Base-by-base conservation (phyloP, 192 early-diverging fungal species). In the Coemansia sp. region DNA sequence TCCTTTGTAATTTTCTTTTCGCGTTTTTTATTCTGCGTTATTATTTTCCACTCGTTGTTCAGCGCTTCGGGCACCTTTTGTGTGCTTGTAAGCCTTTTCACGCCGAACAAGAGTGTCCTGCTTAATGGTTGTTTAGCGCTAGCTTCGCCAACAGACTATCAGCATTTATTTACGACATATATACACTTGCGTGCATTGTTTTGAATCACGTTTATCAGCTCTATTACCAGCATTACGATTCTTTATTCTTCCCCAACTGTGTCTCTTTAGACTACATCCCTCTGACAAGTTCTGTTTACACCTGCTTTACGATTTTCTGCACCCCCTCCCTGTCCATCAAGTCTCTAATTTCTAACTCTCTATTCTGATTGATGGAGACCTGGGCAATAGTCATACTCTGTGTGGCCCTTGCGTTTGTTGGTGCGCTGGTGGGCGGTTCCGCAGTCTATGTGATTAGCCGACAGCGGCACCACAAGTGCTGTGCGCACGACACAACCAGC, bases 371-470 rank as follows among this genome's bases (percentile, higher is more conserved):
- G 23, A 68, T 68, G 67, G 67, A 68, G 7, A 21, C 52, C 19
- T 68, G 67, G 67, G 67, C 45, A 22, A 11, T 68, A 14, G 67
- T 43, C 3, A 25, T 68, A 31, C 43, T 68, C 5, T 68, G 67
- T 23, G 29, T 47, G 23, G 60, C 45, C 14, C n/a, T 68, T 6
- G 59, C 45, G 5, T 51, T 68, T 11, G 50, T 25, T 25, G 66
- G 66, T 3, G 19, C 53, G 9, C 12, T 61, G 41, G 3, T 68
- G 22, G 66, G 66, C 43, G 59, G 58, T 2, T 22, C 37, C 12
- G 19, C 58, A 6, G 45, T 68, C 39, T 68, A 50, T 60, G 25
- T 35, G 17, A 23, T 55, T 10, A 47, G 37, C 54, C 59, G 49
- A 14, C 47, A 54, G 43, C 59, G 51, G 47, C 60, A 50, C 27